Evolutionary conservation across 2,329 filamentous ascomycete genomes (phyloP).

Genomic region (Epichloe uncinata): DNA sequence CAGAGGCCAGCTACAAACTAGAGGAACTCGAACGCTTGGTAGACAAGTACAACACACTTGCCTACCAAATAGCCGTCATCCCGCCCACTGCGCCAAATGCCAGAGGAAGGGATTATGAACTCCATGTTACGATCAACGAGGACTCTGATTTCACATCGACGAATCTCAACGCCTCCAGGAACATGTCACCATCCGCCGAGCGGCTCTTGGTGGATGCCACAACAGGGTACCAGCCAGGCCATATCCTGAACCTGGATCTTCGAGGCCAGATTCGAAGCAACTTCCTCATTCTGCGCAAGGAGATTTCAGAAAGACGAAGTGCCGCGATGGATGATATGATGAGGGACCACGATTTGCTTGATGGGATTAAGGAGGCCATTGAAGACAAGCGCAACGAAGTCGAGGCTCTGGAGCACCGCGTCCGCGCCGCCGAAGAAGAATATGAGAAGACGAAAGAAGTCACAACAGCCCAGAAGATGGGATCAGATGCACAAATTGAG

Average conservation of each 20-base stretch:
- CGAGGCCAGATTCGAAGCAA: slow-evolving; percentile 68
- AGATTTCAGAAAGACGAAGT: slow-evolving; percentile 80
- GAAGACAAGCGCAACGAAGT: slow-evolving; percentile 91
- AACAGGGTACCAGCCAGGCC: slow-evolving; percentile 79
- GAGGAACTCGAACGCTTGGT: slow-evolving; percentile 87
- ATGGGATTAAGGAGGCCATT: slow-evolving; percentile 91
- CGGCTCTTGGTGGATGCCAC: slow-evolving; percentile 68
- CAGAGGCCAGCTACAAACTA: slow-evolving; percentile 72
- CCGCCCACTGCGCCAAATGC: slow-evolving; percentile 75
- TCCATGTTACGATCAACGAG: slow-evolving; percentile 69
- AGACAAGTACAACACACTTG: slow-evolving; percentile 84
- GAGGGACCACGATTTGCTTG: slow-evolving; percentile 85
- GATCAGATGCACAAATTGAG: slow-evolving; percentile 86
- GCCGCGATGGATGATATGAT: slow-evolving; percentile 78
- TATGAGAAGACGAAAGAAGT: slow-evolving; percentile 86
- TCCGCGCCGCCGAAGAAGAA: slow-evolving; percentile 80
- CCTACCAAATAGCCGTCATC: slow-evolving; percentile 87
- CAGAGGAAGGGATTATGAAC: slow-evolving; percentile 72
- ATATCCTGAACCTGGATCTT: slow-evolving; percentile 80
- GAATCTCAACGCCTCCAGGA: slow-evolving; percentile 32
- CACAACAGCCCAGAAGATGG: slow-evolving; percentile 75
- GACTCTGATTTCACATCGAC: slow-evolving; percentile 62
- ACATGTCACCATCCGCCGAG: slow-evolving; percentile 38
- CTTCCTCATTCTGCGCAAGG: slow-evolving; percentile 68
- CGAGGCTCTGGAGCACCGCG: slow-evolving; percentile 77